A percentile compares a stretch with the other conserved stretches of the same genome.
Evolutionary conservation across 108 stramenopile species (phyloP).

Genomic region (Mediolabrus comicus): DNA sequence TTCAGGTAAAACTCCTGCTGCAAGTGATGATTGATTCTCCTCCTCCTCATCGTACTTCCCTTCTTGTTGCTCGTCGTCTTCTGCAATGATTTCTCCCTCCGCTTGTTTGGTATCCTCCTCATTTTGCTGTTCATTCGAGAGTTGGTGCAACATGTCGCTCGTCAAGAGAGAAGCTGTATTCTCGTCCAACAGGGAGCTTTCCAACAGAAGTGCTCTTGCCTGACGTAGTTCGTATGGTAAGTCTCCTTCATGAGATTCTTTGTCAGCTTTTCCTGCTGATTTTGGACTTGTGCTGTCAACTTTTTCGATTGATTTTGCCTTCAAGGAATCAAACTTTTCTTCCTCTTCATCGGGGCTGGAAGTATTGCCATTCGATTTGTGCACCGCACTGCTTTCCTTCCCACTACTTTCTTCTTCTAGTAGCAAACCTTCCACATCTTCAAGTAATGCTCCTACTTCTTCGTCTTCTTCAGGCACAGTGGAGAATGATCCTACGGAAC

Average conservation of each 20-base stretch:
- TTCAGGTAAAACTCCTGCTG: background rate
- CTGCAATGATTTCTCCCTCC: background rate
- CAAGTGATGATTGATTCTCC: background rate
- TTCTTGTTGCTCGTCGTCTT: background rate
- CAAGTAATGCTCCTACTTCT: slow-evolving; percentile 27
- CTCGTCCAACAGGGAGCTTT: slow-evolving; percentile 42
- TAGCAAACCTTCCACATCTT: slow-evolving; percentile 26
- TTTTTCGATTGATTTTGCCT: background rate
- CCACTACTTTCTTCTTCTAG: background rate
- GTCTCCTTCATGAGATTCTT: background rate
- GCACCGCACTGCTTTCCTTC: background rate
- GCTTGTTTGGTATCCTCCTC: background rate
- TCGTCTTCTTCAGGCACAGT: slow-evolving; percentile 45
- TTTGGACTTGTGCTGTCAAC: too few species aligned
- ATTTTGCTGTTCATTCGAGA: slow-evolving; percentile 3
- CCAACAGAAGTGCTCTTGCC: slow-evolving; percentile 37
- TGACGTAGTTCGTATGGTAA: slow-evolving; percentile 32
- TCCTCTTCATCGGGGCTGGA: background rate
- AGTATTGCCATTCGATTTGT: background rate
- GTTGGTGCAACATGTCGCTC: slow-evolving; percentile 36
- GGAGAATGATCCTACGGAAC: slow-evolving; percentile 29
- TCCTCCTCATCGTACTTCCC: background rate
- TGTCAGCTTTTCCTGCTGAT: too few species aligned
- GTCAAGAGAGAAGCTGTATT: slow-evolving; percentile 32
- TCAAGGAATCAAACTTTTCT: background rate